Evolutionary conservation across 768 basidiomycete species (phyloP).

Genomic region (Glaciozyma martinii): DNA sequence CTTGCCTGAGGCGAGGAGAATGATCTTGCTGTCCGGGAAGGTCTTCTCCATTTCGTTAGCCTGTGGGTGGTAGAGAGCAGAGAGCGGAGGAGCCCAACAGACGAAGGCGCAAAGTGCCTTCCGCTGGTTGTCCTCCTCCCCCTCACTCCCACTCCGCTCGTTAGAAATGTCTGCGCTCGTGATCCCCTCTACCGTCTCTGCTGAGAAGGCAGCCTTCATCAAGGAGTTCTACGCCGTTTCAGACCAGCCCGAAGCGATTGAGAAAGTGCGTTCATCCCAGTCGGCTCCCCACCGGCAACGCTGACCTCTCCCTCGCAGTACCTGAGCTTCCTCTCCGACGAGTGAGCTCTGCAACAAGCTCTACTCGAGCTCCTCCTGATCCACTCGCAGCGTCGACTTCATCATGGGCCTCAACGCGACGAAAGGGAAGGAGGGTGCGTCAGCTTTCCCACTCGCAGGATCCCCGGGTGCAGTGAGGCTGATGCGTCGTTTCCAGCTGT

Average conservation of each 20-base stretch:
- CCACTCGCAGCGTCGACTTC: slow-evolving; percentile 13
- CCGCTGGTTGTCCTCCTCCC: not conserved
- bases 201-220: not conserved
- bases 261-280: not conserved
- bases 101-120: too few relatives aligned
- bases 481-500: slow-evolving; percentile 1
- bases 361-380: not conserved
- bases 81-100: too few relatives aligned
- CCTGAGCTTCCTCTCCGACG: not conserved
- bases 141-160: not conserved
- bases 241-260: not conserved
- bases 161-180: not conserved
- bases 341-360: not conserved
- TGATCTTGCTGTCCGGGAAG: slow-evolving; percentile 1
- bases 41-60: too few relatives aligned
- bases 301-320: not conserved
- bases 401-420: slow-evolving; percentile 22
- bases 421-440: slow-evolving; percentile 5
- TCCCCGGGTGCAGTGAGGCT: not conserved
- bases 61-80: too few relatives aligned
- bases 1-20: slow-evolving; percentile 6
- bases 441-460: not conserved
- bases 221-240: not conserved
- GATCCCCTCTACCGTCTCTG: not conserved
- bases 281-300: not conserved